phyloP scores from a whole-genome alignment of 805 yeast genomes.

The Monosporozyma aerobia region DNA sequence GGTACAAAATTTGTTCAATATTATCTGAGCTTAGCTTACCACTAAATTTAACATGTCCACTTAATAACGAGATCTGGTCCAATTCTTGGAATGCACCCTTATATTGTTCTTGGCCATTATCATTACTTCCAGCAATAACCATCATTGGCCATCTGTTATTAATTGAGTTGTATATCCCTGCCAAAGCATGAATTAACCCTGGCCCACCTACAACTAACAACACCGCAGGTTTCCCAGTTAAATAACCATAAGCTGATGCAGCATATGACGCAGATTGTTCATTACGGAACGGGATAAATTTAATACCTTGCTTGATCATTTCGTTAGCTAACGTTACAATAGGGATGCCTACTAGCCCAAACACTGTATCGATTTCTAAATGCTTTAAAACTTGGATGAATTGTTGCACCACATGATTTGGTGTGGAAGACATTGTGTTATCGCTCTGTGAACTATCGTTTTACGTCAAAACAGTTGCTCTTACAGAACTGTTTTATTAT shows the following conservation, averaged over 20 bases:
- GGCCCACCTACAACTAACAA: constrained; percentile 70
- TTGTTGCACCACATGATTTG: constrained; percentile 2
- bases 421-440: not conserved
- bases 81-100: constrained; percentile 67
- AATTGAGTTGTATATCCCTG: constrained; percentile 57
- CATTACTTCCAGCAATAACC: constrained; percentile 53
- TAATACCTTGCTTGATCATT: constrained; percentile 42
- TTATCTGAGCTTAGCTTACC: constrained; percentile 25
- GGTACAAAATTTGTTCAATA: constrained; percentile 13
- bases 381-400: constrained; percentile 40
- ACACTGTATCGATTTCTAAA: constrained; percentile 47
- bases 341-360: constrained; percentile 72
- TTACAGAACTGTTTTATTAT: not conserved
- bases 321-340: constrained; percentile 63
- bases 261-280: constrained; percentile 73
- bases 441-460: not conserved
- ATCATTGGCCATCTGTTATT: constrained; percentile 58
- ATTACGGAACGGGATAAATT: constrained; percentile 53
- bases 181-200: constrained; percentile 56
- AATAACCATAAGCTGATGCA: constrained; percentile 60
- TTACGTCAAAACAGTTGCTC: not conserved
- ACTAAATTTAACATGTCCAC: constrained; percentile 43
- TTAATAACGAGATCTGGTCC: constrained; percentile 48
- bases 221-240: constrained; percentile 59
- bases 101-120: constrained; percentile 36